These are phyloP conservation scores for Monilinia aucupariae DNA, from an alignment of 2,329 filamentous ascomycete species.

Conservation along the genomic window DNA sequence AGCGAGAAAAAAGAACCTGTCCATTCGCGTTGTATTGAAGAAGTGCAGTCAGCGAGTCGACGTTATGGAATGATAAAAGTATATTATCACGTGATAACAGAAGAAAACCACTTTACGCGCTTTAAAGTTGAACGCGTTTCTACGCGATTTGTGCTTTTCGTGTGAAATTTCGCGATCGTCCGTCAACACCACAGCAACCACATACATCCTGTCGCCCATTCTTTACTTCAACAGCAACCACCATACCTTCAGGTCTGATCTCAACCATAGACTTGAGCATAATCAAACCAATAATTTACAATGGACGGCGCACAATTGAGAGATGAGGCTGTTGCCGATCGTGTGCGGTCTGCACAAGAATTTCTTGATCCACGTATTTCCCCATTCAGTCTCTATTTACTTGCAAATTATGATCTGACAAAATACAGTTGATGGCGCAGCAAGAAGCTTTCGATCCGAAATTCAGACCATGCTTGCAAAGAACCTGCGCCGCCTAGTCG, in stretches of 20 bases:
- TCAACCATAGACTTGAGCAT: background rate
- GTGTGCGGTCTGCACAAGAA: constrained; percentile 80
- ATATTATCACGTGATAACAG: background rate
- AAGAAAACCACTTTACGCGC: constrained; percentile 12
- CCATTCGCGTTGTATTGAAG: background rate
- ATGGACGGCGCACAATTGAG: constrained; percentile 70
- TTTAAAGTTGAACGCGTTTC: background rate
- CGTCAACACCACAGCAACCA: constrained; percentile 7
- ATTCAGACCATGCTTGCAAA: constrained; percentile 74
- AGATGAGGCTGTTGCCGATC: constrained; percentile 79
- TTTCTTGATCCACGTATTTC: constrained; percentile 86
- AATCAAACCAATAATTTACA: background rate
- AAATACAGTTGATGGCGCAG: constrained; percentile 24
- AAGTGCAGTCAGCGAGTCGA: too few species aligned
- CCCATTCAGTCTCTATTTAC: constrained; percentile 3
- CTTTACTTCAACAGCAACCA: constrained; percentile 1
- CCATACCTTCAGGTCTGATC: background rate
- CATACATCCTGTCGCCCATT: background rate
- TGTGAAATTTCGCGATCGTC: constrained; percentile 14
- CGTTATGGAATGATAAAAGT: too few species aligned
- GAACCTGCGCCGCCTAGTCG: constrained; percentile 57
- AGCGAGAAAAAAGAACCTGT: background rate
- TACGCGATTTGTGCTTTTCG: constrained; percentile 12
- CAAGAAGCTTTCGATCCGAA: constrained; percentile 75
- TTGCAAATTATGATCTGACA: constrained; percentile 24